Evolutionary conservation across 805 yeast species (phyloP), one percentile per base, ranked within the genome.

Genomic region (Candida xyloterini): DNA sequence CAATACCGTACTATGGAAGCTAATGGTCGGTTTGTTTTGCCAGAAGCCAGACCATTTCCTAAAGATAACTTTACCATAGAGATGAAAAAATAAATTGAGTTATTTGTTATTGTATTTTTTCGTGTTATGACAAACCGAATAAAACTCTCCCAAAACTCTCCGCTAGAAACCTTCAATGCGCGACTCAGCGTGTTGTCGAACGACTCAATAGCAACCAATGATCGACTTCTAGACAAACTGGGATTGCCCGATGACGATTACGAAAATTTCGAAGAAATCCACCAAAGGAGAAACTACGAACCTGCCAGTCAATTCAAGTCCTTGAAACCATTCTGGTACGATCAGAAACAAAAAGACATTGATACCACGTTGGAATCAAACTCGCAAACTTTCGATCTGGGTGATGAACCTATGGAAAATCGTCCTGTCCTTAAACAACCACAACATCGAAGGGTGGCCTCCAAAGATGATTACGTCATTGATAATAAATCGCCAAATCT

Each of bases 1-100:
- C 66, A 62, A 37, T 47, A 53, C 57, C 49, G 55, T 27, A 60
- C 63, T 9, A 60, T 56, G 55, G 67, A 62, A 34, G 40, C 35
- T 14, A 56, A 57, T 30, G 56, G 56, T 0, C 50, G 55, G 14
- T 49, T 59, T 35, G 53, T 14, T 9, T 42, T 63, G 24, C 67
- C 67, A 8, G 62, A 50, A 18, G 43, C 49, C 32, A 52, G 67
- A 39, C 67, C 67, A 15, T 22, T 48, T 8, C 52, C 52, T 3
- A 22, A 33, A 7, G 63, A 57, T 10, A 46, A 56, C 26, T 59
- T 49, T 21, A 24, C 22, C 16, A 39, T 42, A 40, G 34, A 46
- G 29, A 27, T 43, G 20, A 35, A 33, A 4, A 23, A 23, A 23
- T 33, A 27, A 27, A 11, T 10, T 13, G 15, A 20, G 22, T 29